Percentiles rank a stretch among this genome's conserved stretches.
phyloP scores from a whole-genome alignment of 257 asterid genomes.

The Forsythia viridissima region DNA sequence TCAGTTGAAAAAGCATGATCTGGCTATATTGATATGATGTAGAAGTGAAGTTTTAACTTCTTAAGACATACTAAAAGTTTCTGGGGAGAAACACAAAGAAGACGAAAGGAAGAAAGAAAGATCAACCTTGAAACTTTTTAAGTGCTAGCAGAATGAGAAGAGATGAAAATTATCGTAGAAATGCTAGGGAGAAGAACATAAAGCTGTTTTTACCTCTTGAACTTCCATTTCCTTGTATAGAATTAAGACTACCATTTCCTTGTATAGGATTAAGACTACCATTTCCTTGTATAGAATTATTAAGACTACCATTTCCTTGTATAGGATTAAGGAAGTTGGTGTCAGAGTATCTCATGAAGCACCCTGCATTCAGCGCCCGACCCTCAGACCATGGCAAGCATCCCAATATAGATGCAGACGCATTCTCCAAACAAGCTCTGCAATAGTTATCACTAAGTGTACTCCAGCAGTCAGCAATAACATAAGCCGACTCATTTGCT shows the following conservation, averaged over 20 bases:
- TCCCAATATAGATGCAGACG: slow-evolving; percentile 39
- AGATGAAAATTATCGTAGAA: background rate
- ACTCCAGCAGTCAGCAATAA: slow-evolving; percentile 70
- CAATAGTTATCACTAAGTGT: slow-evolving; percentile 43
- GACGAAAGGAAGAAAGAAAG: background rate
- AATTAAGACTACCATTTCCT: no score
- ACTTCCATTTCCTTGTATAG: slow-evolving; percentile 44
- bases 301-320: no score
- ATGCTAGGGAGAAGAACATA: background rate
- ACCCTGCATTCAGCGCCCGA: slow-evolving; percentile 65
- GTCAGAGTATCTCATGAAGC: slow-evolving; percentile 68
- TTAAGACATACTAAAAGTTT: no score
- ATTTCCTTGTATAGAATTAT: no score
- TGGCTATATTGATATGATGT: no score
- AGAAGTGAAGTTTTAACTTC: background rate
- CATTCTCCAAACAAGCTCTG: slow-evolving; percentile 57
- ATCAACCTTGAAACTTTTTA: background rate
- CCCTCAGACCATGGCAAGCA: slow-evolving; percentile 74
- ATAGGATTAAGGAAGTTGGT: slow-evolving; percentile 58
- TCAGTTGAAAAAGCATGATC: slow-evolving; percentile 1
- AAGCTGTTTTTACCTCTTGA: slow-evolving; percentile 56
- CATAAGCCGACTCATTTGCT: slow-evolving; percentile 46
- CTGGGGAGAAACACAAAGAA: no score
- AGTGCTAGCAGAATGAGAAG: background rate
- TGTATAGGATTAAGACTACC: no score